A percentile compares a stretch with the other conserved stretches of the same genome.
phyloP scores from a whole-genome alignment of 2,329 filamentous ascomycete genomes.

The Colletotrichum trifolii region DNA sequence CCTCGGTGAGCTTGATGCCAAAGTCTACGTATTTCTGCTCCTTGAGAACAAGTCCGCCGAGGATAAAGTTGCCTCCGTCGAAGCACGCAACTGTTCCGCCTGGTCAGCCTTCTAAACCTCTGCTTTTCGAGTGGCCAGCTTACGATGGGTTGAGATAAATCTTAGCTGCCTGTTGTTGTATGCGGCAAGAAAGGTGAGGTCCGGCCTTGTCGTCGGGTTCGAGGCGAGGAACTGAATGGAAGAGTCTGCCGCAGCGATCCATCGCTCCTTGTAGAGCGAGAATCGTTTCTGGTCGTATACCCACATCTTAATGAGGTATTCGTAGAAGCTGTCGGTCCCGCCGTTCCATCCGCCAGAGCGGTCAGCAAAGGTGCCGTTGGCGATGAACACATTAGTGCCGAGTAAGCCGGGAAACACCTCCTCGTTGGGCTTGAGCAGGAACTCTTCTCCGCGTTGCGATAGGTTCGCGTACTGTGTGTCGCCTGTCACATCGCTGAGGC shows the following conservation, averaged over 20 bases:
- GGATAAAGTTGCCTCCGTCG: constrained; percentile 85
- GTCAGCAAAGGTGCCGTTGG: constrained; percentile 74
- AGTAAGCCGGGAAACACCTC: constrained; percentile 84
- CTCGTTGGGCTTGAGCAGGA: constrained; percentile 73
- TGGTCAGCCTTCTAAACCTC: constrained; percentile 42
- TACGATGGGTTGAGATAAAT: constrained; percentile 62
- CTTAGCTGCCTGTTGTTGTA: constrained; percentile 60
- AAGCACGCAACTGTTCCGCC: constrained; percentile 77
- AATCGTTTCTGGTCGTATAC: constrained; percentile 78
- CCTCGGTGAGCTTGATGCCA: constrained; percentile 76
- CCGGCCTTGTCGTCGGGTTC: constrained; percentile 65
- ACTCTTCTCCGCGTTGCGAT: constrained; percentile 73
- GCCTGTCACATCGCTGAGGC: constrained; percentile 79
- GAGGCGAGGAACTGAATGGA: constrained; percentile 79
- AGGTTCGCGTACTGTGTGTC: constrained; percentile 74
- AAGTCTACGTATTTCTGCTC: constrained; percentile 76
- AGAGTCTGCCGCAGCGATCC: constrained; percentile 80
- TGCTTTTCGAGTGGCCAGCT: constrained; percentile 38
- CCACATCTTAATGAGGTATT: constrained; percentile 93
- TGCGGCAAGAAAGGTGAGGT: constrained; percentile 77
- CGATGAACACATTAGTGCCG: constrained; percentile 73
- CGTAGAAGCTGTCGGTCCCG: constrained; percentile 84
- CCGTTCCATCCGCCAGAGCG: constrained; percentile 80
- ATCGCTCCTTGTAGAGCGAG: constrained; percentile 74
- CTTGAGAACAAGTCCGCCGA: constrained; percentile 78